phyloP scores from a whole-genome alignment of 352 stramenopile genomes.

The Sclerospora graminicola region DNA sequence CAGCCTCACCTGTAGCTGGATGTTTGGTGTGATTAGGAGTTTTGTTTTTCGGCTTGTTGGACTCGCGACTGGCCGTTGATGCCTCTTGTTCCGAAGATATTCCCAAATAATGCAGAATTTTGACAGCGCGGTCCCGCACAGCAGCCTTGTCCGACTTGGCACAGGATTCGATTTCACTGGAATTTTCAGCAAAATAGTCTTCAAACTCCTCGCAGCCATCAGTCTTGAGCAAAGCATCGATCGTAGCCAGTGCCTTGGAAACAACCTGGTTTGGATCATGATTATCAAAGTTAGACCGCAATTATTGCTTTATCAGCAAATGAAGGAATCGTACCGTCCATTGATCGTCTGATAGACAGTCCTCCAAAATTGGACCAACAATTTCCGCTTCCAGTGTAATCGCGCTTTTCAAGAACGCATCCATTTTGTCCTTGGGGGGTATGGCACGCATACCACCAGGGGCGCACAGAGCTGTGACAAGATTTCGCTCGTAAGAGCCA shows the following conservation, averaged over 20 bases:
- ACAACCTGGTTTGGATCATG: conserved; percentile 74
- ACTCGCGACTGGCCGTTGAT: conserved; percentile 16
- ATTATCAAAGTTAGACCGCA: neutral
- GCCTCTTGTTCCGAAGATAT: conserved; percentile 25
- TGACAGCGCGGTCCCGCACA: conserved; percentile 64
- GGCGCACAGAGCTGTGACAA: conserved; percentile 88
- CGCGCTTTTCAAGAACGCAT: conserved; percentile 85
- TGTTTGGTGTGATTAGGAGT: conserved; percentile 28
- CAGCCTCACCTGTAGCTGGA: conserved; percentile 28
- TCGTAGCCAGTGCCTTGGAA: conserved; percentile 91
- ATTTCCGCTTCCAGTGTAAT: conserved; percentile 89
- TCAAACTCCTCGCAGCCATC: conserved; percentile 76
- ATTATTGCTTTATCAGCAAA: neutral
- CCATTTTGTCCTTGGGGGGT: conserved; percentile 90
- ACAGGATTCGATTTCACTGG: conserved; percentile 61
- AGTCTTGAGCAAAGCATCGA: conserved; percentile 79
- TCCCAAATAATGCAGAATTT: conserved; percentile 55
- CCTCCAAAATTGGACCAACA: conserved; percentile 89
- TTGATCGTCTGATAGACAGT: conserved; percentile 86
- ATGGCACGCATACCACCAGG: conserved; percentile 92
- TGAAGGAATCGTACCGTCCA: conserved; percentile 40
- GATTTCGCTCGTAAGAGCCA: conserved; percentile 89
- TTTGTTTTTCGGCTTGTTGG: conserved; percentile 21
- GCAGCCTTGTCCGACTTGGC: conserved; percentile 66
- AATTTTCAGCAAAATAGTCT: conserved; percentile 81